Conservation (phyloP, 306 rosid species). For the Cyamopsis tetragonoloba region DNA sequence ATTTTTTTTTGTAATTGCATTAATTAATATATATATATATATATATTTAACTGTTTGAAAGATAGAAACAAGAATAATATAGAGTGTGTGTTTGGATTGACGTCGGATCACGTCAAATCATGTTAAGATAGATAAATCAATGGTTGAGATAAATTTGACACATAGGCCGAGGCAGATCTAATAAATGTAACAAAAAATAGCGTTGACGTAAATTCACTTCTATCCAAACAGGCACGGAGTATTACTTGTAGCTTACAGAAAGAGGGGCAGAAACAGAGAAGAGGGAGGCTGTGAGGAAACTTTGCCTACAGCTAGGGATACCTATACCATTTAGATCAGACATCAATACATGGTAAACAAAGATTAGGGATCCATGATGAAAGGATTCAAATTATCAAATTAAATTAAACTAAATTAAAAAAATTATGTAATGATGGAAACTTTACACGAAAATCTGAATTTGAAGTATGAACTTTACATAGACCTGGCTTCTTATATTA, state of each 20-base stretch:
- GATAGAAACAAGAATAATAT: not conserved
- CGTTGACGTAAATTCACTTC: no score
- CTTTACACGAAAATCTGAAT: constrained; percentile 20
- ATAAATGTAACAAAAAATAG: no score
- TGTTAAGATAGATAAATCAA: no score
- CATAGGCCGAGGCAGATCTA: no score
- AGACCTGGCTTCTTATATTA: constrained; percentile 22
- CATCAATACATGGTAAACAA: not conserved
- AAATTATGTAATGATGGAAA: not conserved
- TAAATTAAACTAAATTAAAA: not conserved
- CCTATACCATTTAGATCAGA: not conserved
- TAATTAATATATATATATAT: no score
- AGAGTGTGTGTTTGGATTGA: no score
- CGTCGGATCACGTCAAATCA: no score
- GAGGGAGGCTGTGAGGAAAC: not conserved
- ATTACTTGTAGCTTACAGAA: not conserved
- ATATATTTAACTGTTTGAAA: not conserved
- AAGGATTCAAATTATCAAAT: no score
- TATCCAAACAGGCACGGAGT: no score
- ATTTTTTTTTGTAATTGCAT: no score
- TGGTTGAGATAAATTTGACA: no score
- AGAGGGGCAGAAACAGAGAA: constrained; percentile 10
- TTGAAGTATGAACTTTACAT: constrained; percentile 1
- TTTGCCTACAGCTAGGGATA: not conserved
- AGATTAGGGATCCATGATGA: not conserved